phyloP scores from a whole-genome alignment of 306 rosid genomes.

The Canavalia ensiformis region DNA sequence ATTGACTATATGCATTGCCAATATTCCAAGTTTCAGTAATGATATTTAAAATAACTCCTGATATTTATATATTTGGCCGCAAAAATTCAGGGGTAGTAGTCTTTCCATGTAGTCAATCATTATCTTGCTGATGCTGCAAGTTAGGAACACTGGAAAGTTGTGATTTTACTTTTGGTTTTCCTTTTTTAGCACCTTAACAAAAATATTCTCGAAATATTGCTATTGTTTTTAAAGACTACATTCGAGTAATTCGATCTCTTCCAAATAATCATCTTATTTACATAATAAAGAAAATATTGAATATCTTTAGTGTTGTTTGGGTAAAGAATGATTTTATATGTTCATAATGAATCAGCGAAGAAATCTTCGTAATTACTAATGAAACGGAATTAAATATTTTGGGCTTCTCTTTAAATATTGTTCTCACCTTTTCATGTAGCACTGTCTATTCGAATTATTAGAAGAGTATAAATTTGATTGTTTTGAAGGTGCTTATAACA shows the following conservation, averaged over 20 bases:
- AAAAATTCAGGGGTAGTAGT: neutral
- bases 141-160: neutral
- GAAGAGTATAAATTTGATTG: too few relatives aligned
- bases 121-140: neutral
- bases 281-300: neutral
- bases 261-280: neutral
- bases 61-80: neutral
- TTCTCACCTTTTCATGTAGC: too few relatives aligned
- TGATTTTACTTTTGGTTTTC: neutral
- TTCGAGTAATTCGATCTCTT: neutral
- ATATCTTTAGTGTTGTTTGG: too few relatives aligned
- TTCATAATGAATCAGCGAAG: too few relatives aligned
- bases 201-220: neutral
- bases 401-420: too few relatives aligned
- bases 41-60: neutral
- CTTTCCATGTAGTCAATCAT: neutral
- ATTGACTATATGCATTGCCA: constrained; percentile 28
- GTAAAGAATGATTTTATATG: too few relatives aligned
- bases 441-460: too few relatives aligned
- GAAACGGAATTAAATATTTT: too few relatives aligned
- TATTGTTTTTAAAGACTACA: neutral
- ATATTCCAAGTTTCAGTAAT: neutral
- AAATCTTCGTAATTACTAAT: too few relatives aligned
- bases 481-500: too few relatives aligned
- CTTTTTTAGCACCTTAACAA: neutral